A percentile compares a stretch with the other conserved stretches of the same genome.
Evolutionary conservation across 176 grass and related monocot genomes (phyloP).

Genomic region (Aegilops bicornis): DNA sequence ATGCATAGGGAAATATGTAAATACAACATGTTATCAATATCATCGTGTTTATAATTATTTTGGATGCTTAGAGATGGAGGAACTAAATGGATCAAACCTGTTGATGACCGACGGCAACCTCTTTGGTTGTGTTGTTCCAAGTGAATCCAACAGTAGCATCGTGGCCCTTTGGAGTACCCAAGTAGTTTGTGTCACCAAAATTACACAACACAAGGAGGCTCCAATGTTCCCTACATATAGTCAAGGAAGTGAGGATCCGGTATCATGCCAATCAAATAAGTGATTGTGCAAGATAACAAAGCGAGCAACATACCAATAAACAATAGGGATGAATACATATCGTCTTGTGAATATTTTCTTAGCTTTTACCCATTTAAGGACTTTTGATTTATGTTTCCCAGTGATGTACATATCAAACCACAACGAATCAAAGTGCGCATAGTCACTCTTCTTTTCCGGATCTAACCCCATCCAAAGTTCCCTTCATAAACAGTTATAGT

Average conservation of each 20-base stretch:
- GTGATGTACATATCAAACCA: conserved; percentile 79
- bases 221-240: conserved; percentile 81
- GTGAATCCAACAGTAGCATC: conserved; percentile 93
- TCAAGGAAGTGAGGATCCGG: background rate
- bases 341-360: conserved; percentile 76
- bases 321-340: conserved; percentile 89
- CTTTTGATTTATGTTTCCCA: conserved; percentile 39
- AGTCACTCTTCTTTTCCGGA: conserved; percentile 63
- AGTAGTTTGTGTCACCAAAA: conserved; percentile 51
- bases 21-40: background rate
- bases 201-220: conserved; percentile 92
- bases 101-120: conserved; percentile 58
- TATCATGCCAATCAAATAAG: background rate
- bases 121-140: conserved; percentile 39
- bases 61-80: background rate
- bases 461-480: conserved; percentile 62
- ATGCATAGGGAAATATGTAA: background rate
- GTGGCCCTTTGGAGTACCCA: conserved; percentile 28
- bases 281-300: conserved; percentile 3
- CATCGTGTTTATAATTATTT: background rate
- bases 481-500: conserved; percentile 37
- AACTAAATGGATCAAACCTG: conserved; percentile 38
- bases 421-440: conserved; percentile 71
- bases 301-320: conserved; percentile 60
- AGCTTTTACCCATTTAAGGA: conserved; percentile 83